Conservation (phyloP, 2,329 filamentous ascomycete species). For the Diaporthe citrichinensis region DNA sequence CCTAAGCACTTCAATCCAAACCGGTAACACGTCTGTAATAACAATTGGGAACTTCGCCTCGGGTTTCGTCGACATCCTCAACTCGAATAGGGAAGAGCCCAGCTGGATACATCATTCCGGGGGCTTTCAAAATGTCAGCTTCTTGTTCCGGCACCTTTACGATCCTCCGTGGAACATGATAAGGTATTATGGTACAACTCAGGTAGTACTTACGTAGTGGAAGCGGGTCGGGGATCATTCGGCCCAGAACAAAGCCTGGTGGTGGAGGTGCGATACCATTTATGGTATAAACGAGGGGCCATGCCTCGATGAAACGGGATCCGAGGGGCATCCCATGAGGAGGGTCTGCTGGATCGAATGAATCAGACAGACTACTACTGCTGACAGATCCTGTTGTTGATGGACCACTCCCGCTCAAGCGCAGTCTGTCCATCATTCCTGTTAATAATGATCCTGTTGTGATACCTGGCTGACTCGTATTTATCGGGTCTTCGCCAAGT, state of each 20-base stretch:
- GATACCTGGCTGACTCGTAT: neutral
- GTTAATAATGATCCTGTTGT: neutral
- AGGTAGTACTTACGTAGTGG: neutral
- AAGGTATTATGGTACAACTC: no score
- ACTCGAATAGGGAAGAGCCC: neutral
- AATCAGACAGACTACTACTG: neutral
- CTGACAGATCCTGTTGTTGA: neutral
- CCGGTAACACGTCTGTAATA: neutral
- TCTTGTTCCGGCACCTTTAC: neutral
- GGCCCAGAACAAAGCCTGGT: neutral
- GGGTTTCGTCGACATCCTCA: neutral
- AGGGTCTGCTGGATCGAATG: neutral
- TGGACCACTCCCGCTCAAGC: neutral
- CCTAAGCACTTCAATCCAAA: neutral
- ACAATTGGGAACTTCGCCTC: neutral
- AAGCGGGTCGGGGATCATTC: conserved; percentile 1
- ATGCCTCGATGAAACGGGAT: conserved; percentile 3
- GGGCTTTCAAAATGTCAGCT: neutral
- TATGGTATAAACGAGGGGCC: neutral
- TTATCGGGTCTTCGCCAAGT: neutral
- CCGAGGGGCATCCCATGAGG: neutral
- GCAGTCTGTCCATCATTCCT: neutral
- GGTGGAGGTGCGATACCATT: conserved; percentile 1
- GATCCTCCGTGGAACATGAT: neutral
- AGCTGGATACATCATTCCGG: conserved; percentile 1